Evolutionary conservation across 2,329 filamentous ascomycete genomes (phyloP).

Genomic region (Pseudogymnoascus sp.): DNA sequence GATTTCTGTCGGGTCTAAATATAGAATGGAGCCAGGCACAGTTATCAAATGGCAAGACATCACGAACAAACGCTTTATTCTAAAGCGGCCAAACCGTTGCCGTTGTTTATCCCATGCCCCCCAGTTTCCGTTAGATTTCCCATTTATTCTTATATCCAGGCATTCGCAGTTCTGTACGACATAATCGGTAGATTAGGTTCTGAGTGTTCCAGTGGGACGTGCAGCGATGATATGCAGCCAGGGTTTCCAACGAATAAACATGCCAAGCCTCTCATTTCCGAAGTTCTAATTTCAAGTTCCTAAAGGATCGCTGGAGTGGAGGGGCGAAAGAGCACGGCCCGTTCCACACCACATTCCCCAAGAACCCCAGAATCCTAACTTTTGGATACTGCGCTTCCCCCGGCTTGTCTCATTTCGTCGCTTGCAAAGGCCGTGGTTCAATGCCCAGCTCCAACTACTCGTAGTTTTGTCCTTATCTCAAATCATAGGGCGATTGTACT

Average conservation of each 20-base stretch:
- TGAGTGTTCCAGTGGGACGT: background rate
- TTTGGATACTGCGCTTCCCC: background rate
- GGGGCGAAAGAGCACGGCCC: background rate
- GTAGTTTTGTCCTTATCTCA: background rate
- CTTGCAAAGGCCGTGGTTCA: background rate
- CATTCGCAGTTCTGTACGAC: background rate
- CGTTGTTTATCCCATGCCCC: background rate
- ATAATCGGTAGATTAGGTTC: background rate
- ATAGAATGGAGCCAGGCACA: background rate
- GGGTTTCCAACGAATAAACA: background rate
- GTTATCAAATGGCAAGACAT: background rate
- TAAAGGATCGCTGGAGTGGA: background rate
- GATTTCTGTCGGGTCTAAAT: background rate
- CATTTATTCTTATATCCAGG: background rate
- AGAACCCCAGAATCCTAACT: background rate
- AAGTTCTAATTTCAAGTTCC: background rate
- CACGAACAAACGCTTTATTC: background rate
- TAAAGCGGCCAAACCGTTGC: background rate
- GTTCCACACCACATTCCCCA: background rate
- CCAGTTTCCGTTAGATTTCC: background rate
- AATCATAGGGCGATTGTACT: background rate
- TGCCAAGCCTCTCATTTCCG: background rate
- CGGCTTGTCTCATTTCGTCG: background rate
- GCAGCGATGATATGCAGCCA: background rate
- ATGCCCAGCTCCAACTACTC: background rate